Conservation (phyloP, 129 eudicot genomes). For the Oenanthe sinensis region DNA sequence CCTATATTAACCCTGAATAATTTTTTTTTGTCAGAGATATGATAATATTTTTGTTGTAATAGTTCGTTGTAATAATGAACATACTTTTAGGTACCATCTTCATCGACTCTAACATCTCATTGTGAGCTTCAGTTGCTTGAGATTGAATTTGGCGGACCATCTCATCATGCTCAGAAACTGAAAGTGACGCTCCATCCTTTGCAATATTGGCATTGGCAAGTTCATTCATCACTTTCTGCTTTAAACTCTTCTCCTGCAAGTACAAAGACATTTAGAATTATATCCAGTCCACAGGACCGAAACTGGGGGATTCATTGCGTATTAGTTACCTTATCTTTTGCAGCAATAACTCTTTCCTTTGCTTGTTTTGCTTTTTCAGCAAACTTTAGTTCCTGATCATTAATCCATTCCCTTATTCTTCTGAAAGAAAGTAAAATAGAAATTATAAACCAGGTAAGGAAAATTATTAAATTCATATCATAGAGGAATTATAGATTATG, state of each 20-base stretch:
- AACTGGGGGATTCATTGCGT: not conserved
- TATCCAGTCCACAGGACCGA: not conserved
- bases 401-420: constrained; percentile 66
- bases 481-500: not conserved
- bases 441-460: not conserved
- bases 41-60: not conserved
- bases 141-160: constrained; percentile 36
- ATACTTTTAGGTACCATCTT: constrained; percentile 22
- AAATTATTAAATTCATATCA: not conserved
- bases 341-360: constrained; percentile 36
- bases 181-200: constrained; percentile 51
- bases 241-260: constrained; percentile 53
- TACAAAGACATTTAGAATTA: not conserved
- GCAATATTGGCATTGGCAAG: constrained; percentile 48
- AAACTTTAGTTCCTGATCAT: constrained; percentile 35
- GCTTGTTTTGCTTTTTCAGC: constrained; percentile 50
- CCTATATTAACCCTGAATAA: not conserved
- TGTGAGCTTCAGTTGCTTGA: constrained; percentile 51
- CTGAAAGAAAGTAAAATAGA: constrained; percentile 20
- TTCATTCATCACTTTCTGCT: constrained; percentile 53
- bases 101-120: constrained; percentile 43
- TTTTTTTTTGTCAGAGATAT: not conserved
- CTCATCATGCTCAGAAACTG: constrained; percentile 52
- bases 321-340: constrained; percentile 45
- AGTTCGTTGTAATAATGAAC: constrained; percentile 2